Base-by-base conservation (phyloP, 1,139 yeast genomes). In the Saccharomycopsis crataegensis region DNA sequence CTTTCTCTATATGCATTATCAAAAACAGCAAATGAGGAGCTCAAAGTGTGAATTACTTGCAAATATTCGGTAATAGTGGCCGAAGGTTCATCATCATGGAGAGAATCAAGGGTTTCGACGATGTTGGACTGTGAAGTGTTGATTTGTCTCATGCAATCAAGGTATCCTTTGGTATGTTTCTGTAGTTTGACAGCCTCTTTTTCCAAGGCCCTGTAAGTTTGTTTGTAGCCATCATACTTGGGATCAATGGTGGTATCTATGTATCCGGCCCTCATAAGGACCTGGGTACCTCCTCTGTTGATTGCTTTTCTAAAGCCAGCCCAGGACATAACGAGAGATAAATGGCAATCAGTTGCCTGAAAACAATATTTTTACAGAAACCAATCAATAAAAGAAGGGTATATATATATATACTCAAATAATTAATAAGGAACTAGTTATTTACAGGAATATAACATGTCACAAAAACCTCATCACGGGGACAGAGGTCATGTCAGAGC, bases 1-100 rank as follows among this genome's bases (percentile, higher is more conserved):
- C 99, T 88, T 65, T 90, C 96, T 66, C 98, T 80, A 69, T 86
- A 93, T 33, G 98, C 98, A 1, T 96, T 98, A 67, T 93, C 98
- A 60, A 93, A 72, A 61, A 89, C 96, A 2, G n/a, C 17, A 36
- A 36, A 36, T 40, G 9, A 17, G 5, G 9, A 17, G 22, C 11
- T 22, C 43, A 46, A 32, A 11, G 14, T 16, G 17, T 33, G 4
- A 7, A 11, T 8, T 4, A 33, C 33, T 14, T 9, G 17, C 43
- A 36, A 11, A 36, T 36, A 36, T 36, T 36, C n/a, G 11, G 40
- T n/a, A 11, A 36, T 11, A 3, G n/a, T 11, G 4, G 28, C 4
- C 2, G 40, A 36, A 11, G 40, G 40, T 3, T 36, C n/a, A 11
- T 36, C n/a, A 11, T 36, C n/a, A 5, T 36, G 91, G 60, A 93